These are phyloP conservation scores for Psidium guajava DNA, from an alignment of 345 rosid genomes.

Conservation along the genomic window DNA sequence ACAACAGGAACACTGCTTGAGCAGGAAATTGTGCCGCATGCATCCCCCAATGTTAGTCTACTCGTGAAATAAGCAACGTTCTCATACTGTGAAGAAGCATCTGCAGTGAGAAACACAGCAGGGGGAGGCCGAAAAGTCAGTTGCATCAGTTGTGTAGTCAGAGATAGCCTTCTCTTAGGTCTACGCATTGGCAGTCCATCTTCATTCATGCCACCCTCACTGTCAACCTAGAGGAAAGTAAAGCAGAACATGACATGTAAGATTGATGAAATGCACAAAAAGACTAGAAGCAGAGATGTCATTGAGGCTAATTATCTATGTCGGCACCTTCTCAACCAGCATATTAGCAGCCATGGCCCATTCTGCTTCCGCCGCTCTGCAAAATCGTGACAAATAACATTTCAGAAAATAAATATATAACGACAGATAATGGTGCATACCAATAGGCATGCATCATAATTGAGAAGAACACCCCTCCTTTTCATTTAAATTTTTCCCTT, in stretches of 20 bases:
- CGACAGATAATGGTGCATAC: neutral
- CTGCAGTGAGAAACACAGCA: conserved; percentile 37
- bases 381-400: neutral
- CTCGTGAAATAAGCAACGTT: conserved; percentile 34
- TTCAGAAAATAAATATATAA: neutral
- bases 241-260: neutral
- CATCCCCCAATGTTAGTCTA: conserved; percentile 61
- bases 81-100: conserved; percentile 41
- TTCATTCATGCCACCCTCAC: conserved; percentile 34
- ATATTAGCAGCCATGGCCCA: conserved; percentile 62
- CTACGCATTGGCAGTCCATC: conserved; percentile 32
- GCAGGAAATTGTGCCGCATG: conserved; percentile 36
- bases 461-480: neutral
- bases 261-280: neutral
- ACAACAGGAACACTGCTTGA: conserved; percentile 14
- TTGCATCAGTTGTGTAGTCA: conserved; percentile 81
- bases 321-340: conserved; percentile 60
- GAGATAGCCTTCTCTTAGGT: conserved; percentile 67
- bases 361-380: conserved; percentile 57
- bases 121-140: conserved; percentile 45
- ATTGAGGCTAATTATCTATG: neutral
- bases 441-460: neutral
- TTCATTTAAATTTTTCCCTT: neutral
- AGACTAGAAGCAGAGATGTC: neutral
- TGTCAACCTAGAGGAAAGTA: conserved; percentile 38